These are phyloP conservation scores for Penicillium sp. DNA, from an alignment of 2,329 filamentous ascomycete genomes.

Conservation along the genomic window DNA sequence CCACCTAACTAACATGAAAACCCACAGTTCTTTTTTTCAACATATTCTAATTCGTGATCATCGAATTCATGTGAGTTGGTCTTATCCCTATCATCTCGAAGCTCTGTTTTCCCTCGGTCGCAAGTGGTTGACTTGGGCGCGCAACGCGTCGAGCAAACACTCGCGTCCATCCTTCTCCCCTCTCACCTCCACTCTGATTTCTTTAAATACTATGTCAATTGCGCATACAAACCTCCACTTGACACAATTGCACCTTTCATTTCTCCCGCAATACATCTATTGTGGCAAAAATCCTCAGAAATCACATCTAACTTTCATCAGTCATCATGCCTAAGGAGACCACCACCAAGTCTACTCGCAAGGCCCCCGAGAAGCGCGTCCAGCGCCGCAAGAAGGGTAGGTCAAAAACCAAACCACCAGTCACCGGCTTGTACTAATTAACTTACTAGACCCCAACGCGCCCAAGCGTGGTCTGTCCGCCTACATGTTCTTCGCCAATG, in stretches of 20 bases:
- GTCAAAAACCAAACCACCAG: slow-evolving; percentile 22
- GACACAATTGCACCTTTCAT: neutral
- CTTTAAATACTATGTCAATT: neutral
- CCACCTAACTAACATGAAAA: slow-evolving; percentile 4
- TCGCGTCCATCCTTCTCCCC: neutral
- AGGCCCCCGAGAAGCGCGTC: slow-evolving; percentile 57
- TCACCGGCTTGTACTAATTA: slow-evolving; percentile 17
- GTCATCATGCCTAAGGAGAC: slow-evolving; percentile 68
- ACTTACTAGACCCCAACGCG: slow-evolving; percentile 80
- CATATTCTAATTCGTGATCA: neutral
- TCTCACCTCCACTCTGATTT: neutral
- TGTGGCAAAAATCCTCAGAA: neutral
- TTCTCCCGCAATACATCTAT: neutral
- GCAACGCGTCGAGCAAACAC: slow-evolving; percentile 8
- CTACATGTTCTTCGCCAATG: slow-evolving; percentile 99
- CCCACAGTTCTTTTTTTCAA: slow-evolving; percentile 2
- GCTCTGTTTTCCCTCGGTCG: slow-evolving; percentile 5
- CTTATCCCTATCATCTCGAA: neutral
- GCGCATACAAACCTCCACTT: neutral
- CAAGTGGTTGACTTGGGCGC: slow-evolving; percentile 5
- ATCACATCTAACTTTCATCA: slow-evolving; percentile 5
- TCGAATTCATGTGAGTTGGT: slow-evolving; percentile 10
- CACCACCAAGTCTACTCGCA: slow-evolving; percentile 61
- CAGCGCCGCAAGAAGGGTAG: slow-evolving; percentile 73
- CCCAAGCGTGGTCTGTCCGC: slow-evolving; percentile 99